Base-by-base conservation (phyloP, 257 asterid genomes). In the Linderniella brevidens region DNA sequence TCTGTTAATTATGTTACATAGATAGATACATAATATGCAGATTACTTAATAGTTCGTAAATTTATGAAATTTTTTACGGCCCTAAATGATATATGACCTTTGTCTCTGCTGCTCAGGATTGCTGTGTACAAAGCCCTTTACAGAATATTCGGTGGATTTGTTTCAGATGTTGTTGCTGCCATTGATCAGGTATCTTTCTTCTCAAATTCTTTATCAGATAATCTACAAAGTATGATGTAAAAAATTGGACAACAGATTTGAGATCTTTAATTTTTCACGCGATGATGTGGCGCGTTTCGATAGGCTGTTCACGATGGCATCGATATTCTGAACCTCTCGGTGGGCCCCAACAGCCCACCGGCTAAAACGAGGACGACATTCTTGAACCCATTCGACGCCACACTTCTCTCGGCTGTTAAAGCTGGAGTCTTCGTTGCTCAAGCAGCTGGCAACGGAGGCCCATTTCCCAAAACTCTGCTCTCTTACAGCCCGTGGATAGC, bases 251-350 rank as follows among this genome's bases (percentile, higher is more conserved):
- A n/a, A 25, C 6, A 25, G 32, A 25, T 25, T 2, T 25, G 32
- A 25, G 32, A 25, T 25, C 32, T 25, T 25, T 6, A 25, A 25
- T 25, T n/a, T n/a, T n/a, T n/a, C n/a, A n/a, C n/a, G n/a, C n/a
- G n/a, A n/a, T n/a, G n/a, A n/a, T n/a, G n/a, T n/a, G n/a, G n/a
- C n/a, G n/a, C 32, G 32, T 69, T 60, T 58, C 51, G 37, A 59
- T 82, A 90, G 99, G 96, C 99, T 62, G 99, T 90, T 57, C 82
- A 77, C 47, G 99, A 90, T 63, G 99, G 99, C 25, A 96, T 90
- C 51, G 99, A 90, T 69, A 79, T 90, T 60, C 69, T 90, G 61
- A 90, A 90, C 67, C 88, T 90, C 43, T 90, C 99, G 4, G 94
- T 90, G 53, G 99, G 99, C 47, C 99, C 93, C n/a, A 90, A 79